These are phyloP conservation scores for Striga asiatica DNA, from an alignment of 257 asterid species.

Conservation along the genomic window DNA sequence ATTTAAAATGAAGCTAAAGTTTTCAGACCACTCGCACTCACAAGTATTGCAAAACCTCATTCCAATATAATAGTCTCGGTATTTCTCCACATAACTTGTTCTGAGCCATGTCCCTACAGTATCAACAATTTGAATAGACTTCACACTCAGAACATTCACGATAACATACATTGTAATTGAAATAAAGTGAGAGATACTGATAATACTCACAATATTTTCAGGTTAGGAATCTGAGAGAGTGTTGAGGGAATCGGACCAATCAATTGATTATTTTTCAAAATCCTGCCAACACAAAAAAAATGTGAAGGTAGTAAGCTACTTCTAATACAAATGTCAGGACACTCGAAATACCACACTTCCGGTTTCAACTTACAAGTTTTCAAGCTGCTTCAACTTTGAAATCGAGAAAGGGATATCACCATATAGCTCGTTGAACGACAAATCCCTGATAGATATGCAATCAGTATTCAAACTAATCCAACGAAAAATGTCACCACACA, in stretches of 20 bases:
- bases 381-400: constrained; percentile 89
- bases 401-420: constrained; percentile 94
- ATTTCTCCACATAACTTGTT: constrained; percentile 87
- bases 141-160: background rate
- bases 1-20: background rate
- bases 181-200: background rate
- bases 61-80: constrained; percentile 90
- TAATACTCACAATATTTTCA: constrained; percentile 70
- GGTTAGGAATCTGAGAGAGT: constrained; percentile 88
- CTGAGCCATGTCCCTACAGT: constrained; percentile 77
- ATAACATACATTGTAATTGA: background rate
- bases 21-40: constrained; percentile 26
- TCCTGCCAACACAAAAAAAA: constrained; percentile 22
- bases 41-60: constrained; percentile 90
- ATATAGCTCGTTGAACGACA: constrained; percentile 73
- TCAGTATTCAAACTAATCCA: background rate
- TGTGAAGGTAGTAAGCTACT: background rate
- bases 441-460: constrained; percentile 44
- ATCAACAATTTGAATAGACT: background rate
- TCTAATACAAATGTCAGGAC: background rate
- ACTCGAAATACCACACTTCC: too few species aligned
- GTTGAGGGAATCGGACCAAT: constrained; percentile 97
- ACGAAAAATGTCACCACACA: background rate
- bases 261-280: constrained; percentile 66
- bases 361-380: constrained; percentile 40